Base-by-base conservation (phyloP, 805 yeast genomes). In the Candida corydali region DNA sequence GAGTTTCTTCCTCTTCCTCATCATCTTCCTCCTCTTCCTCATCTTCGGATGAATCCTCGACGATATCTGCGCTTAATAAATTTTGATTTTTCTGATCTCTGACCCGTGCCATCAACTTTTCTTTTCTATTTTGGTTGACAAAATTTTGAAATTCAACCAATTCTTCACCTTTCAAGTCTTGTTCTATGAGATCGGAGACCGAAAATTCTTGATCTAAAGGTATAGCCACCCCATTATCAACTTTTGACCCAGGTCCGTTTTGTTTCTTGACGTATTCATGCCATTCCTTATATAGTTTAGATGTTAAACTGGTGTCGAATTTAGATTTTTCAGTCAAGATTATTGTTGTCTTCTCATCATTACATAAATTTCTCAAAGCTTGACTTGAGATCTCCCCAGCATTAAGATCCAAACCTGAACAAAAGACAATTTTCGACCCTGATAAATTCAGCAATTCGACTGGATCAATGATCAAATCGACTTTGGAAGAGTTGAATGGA, bases 341-440 rank as follows among this genome's bases (percentile, higher is more conserved):
- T 1, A 89, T 69, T 0, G 94, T 79, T 1, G 85, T 78, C 37
- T 75, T 76, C 18, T 78, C 82, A 44, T 76, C 79, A 9, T 67
- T 67, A 49, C 93, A 82, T 14, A 88, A 59, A 37, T 59, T 71
- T 41, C 55, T 72, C 36, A 76, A 65, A 20, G 66, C 76, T 32
- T 73, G 71, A 25, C 76, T 65, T 0, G 86, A 66, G 16, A 74
- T 61, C 4, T 80, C 74, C 2, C 95, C 96, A 29, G 67, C 70
- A 31, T 76, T 76, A 25, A 83, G 54, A 33, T 78, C 80, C 16
- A 73, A 67, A 9, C 86, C 89, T 1, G 91, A 76, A 14, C 86
- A 82, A 43, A 91, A 79, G 3, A 89, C 81, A 34, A 91, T 79
- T 53, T 85, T 86, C 0, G 95, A 84, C 2, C 87, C 86, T 14